Percentiles rank a stretch among this genome's conserved stretches.
These are phyloP conservation scores for Claviceps pazoutovae DNA, from an alignment of 2,329 filamentous ascomycete species.

Conservation along the genomic window DNA sequence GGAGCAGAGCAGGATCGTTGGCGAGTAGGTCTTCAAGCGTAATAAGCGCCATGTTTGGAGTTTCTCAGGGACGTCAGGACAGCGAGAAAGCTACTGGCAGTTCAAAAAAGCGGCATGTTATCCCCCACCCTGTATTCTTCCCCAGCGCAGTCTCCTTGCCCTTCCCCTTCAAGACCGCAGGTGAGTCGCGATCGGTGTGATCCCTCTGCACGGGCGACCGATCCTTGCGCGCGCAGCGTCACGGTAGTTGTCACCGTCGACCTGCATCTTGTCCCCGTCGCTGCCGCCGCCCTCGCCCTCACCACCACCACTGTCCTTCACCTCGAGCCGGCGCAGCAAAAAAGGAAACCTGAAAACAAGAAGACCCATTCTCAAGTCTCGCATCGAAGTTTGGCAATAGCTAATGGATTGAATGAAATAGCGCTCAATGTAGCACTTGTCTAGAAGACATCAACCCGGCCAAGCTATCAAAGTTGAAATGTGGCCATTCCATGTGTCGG, in stretches of 20 bases:
- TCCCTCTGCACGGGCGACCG: no score
- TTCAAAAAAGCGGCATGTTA: slow-evolving; percentile 8
- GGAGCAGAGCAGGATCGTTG: slow-evolving; percentile 8
- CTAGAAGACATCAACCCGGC: slow-evolving; percentile 50
- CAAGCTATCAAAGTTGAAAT: slow-evolving; percentile 58
- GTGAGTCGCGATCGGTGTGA: no score
- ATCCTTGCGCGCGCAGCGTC: no score
- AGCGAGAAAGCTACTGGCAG: slow-evolving; percentile 9
- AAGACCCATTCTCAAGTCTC: no score
- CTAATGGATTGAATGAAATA: slow-evolving; percentile 19
- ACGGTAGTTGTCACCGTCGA: no score
- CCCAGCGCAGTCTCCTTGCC: neutral
- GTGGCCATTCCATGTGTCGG: slow-evolving; percentile 71
- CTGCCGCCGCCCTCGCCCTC: no score
- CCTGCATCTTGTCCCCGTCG: no score
- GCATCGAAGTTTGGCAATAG: neutral
- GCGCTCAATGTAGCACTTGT: slow-evolving; percentile 60
- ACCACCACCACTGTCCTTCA: no score
- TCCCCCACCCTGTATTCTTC: no score
- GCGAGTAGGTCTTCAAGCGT: slow-evolving; percentile 12
- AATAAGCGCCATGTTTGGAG: slow-evolving; percentile 15
- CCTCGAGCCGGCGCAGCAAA: neutral
- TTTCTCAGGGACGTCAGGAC: slow-evolving; percentile 12
- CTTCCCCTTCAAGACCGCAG: no score
- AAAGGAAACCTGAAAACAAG: no score